Evolutionary conservation across 495 filamentous ascomycete genomes (phyloP).

Genomic region (Penicillium manginii): DNA sequence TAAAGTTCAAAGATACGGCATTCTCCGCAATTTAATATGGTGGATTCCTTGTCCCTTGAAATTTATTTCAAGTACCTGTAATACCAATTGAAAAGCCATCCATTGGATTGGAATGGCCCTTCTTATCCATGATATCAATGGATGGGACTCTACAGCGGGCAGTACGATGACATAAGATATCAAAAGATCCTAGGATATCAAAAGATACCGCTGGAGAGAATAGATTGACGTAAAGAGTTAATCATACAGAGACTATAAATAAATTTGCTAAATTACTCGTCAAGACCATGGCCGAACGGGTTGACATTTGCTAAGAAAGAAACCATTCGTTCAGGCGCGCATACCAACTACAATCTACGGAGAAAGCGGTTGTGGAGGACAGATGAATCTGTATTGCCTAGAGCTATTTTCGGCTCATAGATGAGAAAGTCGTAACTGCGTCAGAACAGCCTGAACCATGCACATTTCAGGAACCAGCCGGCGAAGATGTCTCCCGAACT

Average conservation of each 20-base stretch:
- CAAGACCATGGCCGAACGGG: not conserved
- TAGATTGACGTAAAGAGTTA: no score
- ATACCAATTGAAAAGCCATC: not conserved
- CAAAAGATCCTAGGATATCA: no score
- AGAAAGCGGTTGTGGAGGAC: conserved; percentile 31
- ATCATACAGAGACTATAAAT: no score
- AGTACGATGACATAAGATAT: no score
- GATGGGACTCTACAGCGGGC: no score
- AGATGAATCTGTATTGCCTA: conserved; percentile 51
- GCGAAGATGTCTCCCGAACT: conserved; percentile 36
- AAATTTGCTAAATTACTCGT: not conserved
- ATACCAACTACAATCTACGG: conserved; percentile 16
- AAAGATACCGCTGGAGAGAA: no score
- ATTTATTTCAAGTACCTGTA: not conserved
- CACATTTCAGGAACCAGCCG: conserved; percentile 39
- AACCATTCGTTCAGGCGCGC: not conserved
- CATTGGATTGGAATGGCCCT: not conserved
- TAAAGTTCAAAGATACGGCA: not conserved
- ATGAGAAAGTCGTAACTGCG: conserved; percentile 49
- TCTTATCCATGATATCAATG: not conserved
- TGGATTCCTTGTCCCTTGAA: not conserved
- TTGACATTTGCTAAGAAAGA: not conserved
- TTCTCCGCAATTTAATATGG: not conserved
- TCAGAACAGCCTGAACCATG: conserved; percentile 43
- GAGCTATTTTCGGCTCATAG: conserved; percentile 42